Evolutionary conservation across 2,329 filamentous ascomycete species (phyloP).

Genomic region (Xylaria hypoxylon): DNA sequence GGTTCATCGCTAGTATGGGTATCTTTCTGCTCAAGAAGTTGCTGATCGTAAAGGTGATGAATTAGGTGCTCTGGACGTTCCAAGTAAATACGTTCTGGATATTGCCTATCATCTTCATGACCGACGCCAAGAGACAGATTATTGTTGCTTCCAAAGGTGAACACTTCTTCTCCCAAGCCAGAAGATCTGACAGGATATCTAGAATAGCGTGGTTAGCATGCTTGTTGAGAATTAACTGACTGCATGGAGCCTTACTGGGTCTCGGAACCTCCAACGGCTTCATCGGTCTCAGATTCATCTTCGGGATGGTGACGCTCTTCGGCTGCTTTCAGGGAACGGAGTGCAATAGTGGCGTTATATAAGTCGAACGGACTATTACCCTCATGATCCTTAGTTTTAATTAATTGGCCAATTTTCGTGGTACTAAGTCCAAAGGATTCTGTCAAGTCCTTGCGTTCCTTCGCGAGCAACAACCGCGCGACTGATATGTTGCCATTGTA

Average conservation of each 20-base stretch:
- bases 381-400: slow-evolving; percentile 96
- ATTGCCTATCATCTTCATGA: slow-evolving; percentile 95
- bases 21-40: slow-evolving; percentile 62
- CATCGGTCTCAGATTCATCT: slow-evolving; percentile 67
- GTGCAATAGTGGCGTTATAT: slow-evolving; percentile 86
- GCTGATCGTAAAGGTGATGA: slow-evolving; percentile 77
- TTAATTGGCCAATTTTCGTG: slow-evolving; percentile 76
- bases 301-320: slow-evolving; percentile 56
- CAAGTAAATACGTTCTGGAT: slow-evolving; percentile 84
- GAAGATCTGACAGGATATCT: slow-evolving; percentile 42
- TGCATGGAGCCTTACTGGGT: slow-evolving; percentile 41
- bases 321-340: slow-evolving; percentile 69
- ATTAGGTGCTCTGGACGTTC: slow-evolving; percentile 82
- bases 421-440: slow-evolving; percentile 69
- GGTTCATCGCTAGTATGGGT: slow-evolving; percentile 48
- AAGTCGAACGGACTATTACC: slow-evolving; percentile 95
- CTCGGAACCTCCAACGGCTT: slow-evolving; percentile 53
- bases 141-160: slow-evolving; percentile 95
- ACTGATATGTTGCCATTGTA: slow-evolving; percentile 91
- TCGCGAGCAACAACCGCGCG: slow-evolving; percentile 82
- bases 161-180: slow-evolving; percentile 82
- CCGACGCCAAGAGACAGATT: slow-evolving; percentile 92
- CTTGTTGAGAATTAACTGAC: slow-evolving; percentile 31
- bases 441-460: slow-evolving; percentile 74
- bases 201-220: slow-evolving; percentile 39